Percentiles rank a stretch among this genome's conserved stretches.
Evolutionary conservation across 1,284 basidiomycete genomes (phyloP).

Genomic region (Schizopora paradoxa): DNA sequence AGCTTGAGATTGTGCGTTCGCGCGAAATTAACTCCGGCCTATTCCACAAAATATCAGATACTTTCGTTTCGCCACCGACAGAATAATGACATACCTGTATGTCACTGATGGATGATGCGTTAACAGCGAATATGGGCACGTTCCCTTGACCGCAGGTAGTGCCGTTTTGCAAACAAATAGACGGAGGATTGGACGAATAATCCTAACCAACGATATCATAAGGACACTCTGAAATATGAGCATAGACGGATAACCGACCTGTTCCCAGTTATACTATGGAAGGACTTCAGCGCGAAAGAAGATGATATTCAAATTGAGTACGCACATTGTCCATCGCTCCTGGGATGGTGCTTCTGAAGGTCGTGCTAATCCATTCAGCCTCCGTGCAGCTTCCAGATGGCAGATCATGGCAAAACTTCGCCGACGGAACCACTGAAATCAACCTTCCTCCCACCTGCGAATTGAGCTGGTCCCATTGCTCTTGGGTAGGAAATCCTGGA

Average conservation of each 20-base stretch:
- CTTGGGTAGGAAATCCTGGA: constrained; percentile 1
- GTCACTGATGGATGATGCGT: constrained; percentile 20
- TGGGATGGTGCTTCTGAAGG: constrained; percentile 2
- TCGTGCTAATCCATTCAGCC: constrained; percentile 3
- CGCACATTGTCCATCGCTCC: constrained; percentile 6
- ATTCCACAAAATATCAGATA: no score
- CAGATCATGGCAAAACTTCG: constrained; percentile 4
- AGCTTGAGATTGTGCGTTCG: constrained; percentile 24
- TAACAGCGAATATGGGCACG: constrained; percentile 23
- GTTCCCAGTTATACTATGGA: constrained; percentile 8
- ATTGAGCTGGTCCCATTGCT: constrained; percentile 4
- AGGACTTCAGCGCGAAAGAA: neutral
- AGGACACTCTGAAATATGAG: neutral
- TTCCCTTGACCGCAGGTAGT: constrained; percentile 21
- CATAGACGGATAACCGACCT: no score
- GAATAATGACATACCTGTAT: constrained; percentile 22
- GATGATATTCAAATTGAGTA: neutral
- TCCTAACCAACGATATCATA: neutral
- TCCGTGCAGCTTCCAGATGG: constrained; percentile 3
- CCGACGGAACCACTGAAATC: constrained; percentile 6
- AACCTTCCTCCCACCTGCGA: neutral
- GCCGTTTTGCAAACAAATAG: constrained; percentile 21
- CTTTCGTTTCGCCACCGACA: no score
- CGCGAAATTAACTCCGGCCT: constrained; percentile 27
- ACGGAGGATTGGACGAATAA: constrained; percentile 15